Percentiles rank a stretch among this genome's conserved stretches.
Evolutionary conservation across 441 rosid species (phyloP).

Genomic region (Gossypium laxum): DNA sequence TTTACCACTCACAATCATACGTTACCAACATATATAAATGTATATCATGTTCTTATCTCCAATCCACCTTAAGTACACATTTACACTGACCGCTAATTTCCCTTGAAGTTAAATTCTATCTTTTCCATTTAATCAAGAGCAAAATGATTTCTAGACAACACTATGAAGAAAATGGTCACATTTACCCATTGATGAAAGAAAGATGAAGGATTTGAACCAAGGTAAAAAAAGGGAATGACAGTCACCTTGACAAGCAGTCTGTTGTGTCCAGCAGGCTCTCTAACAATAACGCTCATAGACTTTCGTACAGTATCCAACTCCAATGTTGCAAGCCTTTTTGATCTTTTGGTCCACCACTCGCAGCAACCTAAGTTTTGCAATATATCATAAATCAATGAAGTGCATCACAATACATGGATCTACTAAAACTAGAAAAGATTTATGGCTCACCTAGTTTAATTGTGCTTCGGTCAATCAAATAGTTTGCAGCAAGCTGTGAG

Average conservation of each 20-base stretch:
- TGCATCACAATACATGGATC: not conserved
- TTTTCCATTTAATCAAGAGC: too few relatives aligned
- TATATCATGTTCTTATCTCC: too few relatives aligned
- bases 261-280: constrained; percentile 49
- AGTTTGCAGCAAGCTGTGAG: constrained; percentile 39
- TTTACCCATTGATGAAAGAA: not conserved
- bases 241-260: constrained; percentile 73
- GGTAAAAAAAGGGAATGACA: too few relatives aligned
- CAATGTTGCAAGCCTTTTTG: constrained; percentile 60
- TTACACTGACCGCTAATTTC: too few relatives aligned
- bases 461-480: constrained; percentile 47
- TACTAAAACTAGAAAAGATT: not conserved
- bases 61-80: too few relatives aligned
- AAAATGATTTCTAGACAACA: not conserved
- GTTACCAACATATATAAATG: too few relatives aligned
- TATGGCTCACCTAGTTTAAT: constrained; percentile 50
- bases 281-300: constrained; percentile 75
- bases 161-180: too few relatives aligned
- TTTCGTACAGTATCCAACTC: constrained; percentile 78
- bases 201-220: too few relatives aligned
- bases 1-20: too few relatives aligned
- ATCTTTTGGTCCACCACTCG: constrained; percentile 68
- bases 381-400: constrained; percentile 8
- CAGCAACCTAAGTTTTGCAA: constrained; percentile 43
- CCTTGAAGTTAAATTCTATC: too few relatives aligned